Evolutionary conservation across 2,329 filamentous ascomycete species (phyloP).

Genomic region (Camptophora hylomeconis): DNA sequence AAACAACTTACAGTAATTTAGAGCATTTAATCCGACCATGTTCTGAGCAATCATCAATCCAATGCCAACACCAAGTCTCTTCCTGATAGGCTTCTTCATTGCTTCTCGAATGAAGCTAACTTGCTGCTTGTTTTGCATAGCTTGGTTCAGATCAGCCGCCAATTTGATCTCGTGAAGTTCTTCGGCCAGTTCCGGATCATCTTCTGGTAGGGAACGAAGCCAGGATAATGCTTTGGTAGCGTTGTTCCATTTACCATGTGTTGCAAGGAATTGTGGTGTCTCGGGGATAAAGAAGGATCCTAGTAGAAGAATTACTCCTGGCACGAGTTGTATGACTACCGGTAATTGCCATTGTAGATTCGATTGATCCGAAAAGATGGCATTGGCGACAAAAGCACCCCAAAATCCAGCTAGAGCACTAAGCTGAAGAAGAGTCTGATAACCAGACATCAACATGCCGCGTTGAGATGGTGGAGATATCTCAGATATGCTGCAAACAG

Average conservation of each 20-base stretch:
- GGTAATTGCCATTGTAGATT: constrained; percentile 39
- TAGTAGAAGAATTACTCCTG: constrained; percentile 35
- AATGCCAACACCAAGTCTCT: constrained; percentile 6
- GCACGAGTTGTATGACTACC: constrained; percentile 40
- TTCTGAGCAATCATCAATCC: constrained; percentile 11
- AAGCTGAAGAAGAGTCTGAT: constrained; percentile 9
- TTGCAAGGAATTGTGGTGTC: constrained; percentile 40
- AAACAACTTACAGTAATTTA: constrained; percentile 13
- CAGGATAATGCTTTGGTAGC: constrained; percentile 27
- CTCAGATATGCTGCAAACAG: constrained; percentile 6
- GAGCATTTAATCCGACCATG: constrained; percentile 7
- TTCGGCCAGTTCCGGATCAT: constrained; percentile 13
- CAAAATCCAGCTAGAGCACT: constrained; percentile 10
- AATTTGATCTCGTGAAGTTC: constrained; percentile 5
- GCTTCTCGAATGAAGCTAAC: constrained; percentile 31
- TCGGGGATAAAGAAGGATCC: constrained; percentile 38
- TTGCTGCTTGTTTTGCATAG: constrained; percentile 18
- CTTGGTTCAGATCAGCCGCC: constrained; percentile 1
- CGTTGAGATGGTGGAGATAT: constrained; percentile 6
- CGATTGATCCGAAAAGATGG: constrained; percentile 4
- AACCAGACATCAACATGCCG: constrained; percentile 9
- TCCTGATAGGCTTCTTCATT: constrained; percentile 10
- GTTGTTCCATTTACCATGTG: constrained; percentile 34
- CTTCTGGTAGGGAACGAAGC: constrained; percentile 21
- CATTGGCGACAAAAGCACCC: constrained; percentile 8